These are phyloP conservation scores for Blastobotrys serpentis DNA, from an alignment of 1,139 yeast species.

Conservation along the genomic window DNA sequence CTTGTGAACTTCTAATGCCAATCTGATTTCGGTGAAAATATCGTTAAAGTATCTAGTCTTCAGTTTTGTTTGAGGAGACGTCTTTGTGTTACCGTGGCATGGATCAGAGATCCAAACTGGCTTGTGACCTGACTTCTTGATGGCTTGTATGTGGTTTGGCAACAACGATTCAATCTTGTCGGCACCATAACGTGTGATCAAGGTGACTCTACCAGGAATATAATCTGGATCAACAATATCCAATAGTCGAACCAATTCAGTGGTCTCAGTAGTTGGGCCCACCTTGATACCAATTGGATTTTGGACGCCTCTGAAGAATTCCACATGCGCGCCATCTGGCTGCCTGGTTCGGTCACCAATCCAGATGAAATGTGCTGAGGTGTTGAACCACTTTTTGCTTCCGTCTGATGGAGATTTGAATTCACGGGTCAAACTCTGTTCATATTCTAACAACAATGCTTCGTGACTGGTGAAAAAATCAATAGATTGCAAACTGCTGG, in stretches of 20 bases:
- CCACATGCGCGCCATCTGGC: constrained; percentile 47
- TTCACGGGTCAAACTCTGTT: constrained; percentile 43
- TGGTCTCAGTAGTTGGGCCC: constrained; percentile 43
- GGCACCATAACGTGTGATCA: constrained; percentile 46
- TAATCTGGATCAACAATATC: constrained; percentile 44
- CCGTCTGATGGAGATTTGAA: constrained; percentile 24
- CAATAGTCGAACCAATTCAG: constrained; percentile 40
- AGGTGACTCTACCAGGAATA: constrained; percentile 43
- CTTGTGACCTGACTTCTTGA: constrained; percentile 40
- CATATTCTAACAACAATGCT: constrained; percentile 44
- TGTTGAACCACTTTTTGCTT: constrained; percentile 39
- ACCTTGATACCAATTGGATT: constrained; percentile 48
- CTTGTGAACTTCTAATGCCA: constrained; percentile 41
- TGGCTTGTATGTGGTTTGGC: constrained; percentile 44
- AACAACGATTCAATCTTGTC: constrained; percentile 38
- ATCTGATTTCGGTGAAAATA: constrained; percentile 41
- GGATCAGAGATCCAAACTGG: constrained; percentile 47
- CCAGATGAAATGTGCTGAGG: constrained; percentile 48
- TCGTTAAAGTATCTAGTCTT: constrained; percentile 47
- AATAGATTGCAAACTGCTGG: constrained; percentile 34
- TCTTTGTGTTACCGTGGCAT: constrained; percentile 46
- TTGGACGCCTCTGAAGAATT: constrained; percentile 45
- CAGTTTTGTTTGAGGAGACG: constrained; percentile 41
- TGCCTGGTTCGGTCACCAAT: constrained; percentile 48
- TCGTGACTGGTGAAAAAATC: constrained; percentile 46